phyloP scores from a whole-genome alignment of 1,139 yeast genomes.

The Kodamaea suecica region DNA sequence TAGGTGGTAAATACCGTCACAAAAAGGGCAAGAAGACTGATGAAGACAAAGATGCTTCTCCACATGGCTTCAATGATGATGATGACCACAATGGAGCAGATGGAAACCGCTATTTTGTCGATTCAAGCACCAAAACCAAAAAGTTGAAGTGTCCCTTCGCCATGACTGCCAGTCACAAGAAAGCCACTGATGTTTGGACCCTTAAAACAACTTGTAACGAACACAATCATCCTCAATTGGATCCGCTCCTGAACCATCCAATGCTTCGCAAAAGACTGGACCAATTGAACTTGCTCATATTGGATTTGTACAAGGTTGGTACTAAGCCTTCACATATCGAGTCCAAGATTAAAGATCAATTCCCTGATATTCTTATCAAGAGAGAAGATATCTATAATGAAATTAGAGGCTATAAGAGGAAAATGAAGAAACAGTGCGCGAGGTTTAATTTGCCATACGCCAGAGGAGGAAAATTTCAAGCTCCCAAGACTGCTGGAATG shows the following conservation, averaged over 20 bases:
- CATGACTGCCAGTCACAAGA: conserved; percentile 55
- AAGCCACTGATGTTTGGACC: conserved; percentile 50
- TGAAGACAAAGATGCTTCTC: conserved; percentile 3
- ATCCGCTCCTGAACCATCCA: conserved; percentile 55
- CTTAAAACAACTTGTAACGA: conserved; percentile 54
- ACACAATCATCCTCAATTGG: conserved; percentile 59
- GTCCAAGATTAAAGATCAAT: conserved; percentile 49
- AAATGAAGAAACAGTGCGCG: conserved; percentile 43
- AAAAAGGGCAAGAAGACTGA: conserved; percentile 41
- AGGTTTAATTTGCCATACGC: conserved; percentile 7
- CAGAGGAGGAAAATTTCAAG: not conserved
- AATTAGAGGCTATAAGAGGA: conserved; percentile 56
- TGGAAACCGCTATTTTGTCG: conserved; percentile 39
- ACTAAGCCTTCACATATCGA: conserved; percentile 60
- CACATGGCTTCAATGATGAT: conserved; percentile 5
- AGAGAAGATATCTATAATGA: conserved; percentile 59
- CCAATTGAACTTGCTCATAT: conserved; percentile 50
- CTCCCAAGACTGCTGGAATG: not conserved
- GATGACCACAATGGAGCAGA: conserved; percentile 26
- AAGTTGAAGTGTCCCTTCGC: conserved; percentile 56
- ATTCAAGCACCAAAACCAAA: conserved; percentile 47
- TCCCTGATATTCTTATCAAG: conserved; percentile 54
- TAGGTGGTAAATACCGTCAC: conserved; percentile 57
- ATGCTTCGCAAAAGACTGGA: conserved; percentile 55
- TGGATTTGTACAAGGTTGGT: conserved; percentile 53